Evolutionary conservation across 2,329 filamentous ascomycete species (phyloP).

Genomic region (Colletotrichum lentis): DNA sequence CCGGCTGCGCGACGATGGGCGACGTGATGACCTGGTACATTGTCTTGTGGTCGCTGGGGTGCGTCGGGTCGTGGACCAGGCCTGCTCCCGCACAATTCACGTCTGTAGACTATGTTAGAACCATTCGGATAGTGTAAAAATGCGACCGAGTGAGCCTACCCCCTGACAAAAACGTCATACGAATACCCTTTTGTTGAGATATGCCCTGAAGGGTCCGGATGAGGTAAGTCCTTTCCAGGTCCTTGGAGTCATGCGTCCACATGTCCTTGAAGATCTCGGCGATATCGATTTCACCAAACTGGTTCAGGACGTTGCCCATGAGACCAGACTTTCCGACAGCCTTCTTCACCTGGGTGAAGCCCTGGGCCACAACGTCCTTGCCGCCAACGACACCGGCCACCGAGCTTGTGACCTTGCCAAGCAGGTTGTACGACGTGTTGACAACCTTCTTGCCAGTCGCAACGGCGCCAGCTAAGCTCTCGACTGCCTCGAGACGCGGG

Average conservation of each 20-base stretch:
- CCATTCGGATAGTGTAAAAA: background rate
- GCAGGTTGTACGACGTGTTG: slow-evolving; percentile 93
- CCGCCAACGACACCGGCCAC: slow-evolving; percentile 95
- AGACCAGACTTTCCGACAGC: slow-evolving; percentile 94
- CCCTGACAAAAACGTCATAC: slow-evolving; percentile 96
- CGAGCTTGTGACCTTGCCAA: slow-evolving; percentile 93
- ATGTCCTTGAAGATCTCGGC: slow-evolving; percentile 94
- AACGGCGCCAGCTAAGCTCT: slow-evolving; percentile 89
- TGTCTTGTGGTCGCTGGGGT: slow-evolving; percentile 94
- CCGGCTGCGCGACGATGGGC: slow-evolving; percentile 88
- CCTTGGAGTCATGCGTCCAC: slow-evolving; percentile 98
- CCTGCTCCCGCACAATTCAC: slow-evolving; percentile 93
- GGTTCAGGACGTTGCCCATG: slow-evolving; percentile 94
- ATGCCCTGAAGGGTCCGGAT: slow-evolving; percentile 96
- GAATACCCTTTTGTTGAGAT: slow-evolving; percentile 89
- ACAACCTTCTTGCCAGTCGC: slow-evolving; percentile 96
- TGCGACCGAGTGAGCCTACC: slow-evolving; percentile 59
- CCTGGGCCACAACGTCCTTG: slow-evolving; percentile 89
- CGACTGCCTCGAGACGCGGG: slow-evolving; percentile 88
- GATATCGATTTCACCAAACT: slow-evolving; percentile 95
- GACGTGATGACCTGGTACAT: slow-evolving; percentile 99
- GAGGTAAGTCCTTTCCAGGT: slow-evolving; percentile 94
- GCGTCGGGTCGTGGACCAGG: slow-evolving; percentile 89
- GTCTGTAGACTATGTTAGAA: slow-evolving; percentile 55
- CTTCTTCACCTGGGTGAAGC: slow-evolving; percentile 94